phyloP scores from a whole-genome alignment of 768 basidiomycete species.

The Phylloporus sp. region DNA sequence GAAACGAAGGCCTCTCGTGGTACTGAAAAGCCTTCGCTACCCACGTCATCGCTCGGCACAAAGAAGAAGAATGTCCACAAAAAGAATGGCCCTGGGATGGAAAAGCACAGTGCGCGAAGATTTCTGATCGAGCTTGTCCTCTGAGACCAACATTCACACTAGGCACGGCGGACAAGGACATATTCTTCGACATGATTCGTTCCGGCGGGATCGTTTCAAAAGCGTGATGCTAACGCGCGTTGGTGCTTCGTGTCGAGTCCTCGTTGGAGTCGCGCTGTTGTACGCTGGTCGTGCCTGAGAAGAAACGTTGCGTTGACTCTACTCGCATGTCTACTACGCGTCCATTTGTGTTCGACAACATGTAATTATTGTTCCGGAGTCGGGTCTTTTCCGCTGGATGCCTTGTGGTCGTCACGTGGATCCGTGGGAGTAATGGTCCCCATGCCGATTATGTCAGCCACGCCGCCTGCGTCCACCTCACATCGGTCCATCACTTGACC shows the following conservation, averaged over 20 bases:
- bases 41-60: conserved; percentile 54
- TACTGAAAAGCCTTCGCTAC: conserved; percentile 66
- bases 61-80: conserved; percentile 52
- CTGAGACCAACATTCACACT: conserved; percentile 6
- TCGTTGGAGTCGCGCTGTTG: not conserved
- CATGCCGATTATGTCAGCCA: conserved; percentile 29
- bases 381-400: too few species aligned
- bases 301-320: too few species aligned
- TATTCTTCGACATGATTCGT: conserved; percentile 79
- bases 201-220: conserved; percentile 78
- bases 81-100: conserved; percentile 48
- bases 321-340: too few species aligned
- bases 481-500: conserved; percentile 27
- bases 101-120: conserved; percentile 50
- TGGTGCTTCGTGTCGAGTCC: not conserved
- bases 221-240: conserved; percentile 30
- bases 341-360: too few species aligned
- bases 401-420: conserved; percentile 12
- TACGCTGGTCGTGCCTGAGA: too few species aligned
- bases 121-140: conserved; percentile 3
- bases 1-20: conserved; percentile 60
- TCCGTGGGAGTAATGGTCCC: conserved; percentile 2
- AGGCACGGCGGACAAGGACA: conserved; percentile 63
- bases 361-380: too few species aligned
- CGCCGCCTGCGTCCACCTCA: conserved; percentile 19